A percentile compares a stretch with the other conserved stretches of the same genome.
Conservation (phyloP, 2,329 filamentous ascomycete genomes). For the Fusarium verrucosum region DNA sequence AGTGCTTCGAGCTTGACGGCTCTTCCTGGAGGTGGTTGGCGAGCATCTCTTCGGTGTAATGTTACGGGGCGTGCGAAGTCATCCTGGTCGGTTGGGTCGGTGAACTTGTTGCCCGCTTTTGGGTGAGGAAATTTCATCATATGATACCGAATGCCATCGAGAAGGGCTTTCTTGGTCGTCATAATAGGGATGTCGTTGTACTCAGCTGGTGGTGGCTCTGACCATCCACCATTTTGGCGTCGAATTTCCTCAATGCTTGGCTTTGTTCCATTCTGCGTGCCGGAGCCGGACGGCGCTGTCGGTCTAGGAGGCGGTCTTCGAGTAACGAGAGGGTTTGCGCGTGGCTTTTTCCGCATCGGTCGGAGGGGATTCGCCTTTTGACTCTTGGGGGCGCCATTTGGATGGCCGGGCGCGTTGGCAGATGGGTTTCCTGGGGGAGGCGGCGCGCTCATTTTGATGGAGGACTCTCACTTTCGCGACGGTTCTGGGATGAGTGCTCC, state of each 20-base stretch:
- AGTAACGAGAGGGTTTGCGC: slow-evolving; percentile 72
- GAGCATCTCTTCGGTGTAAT: slow-evolving; percentile 87
- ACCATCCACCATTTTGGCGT: slow-evolving; percentile 66
- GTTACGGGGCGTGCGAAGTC: slow-evolving; percentile 90
- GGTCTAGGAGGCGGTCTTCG: slow-evolving; percentile 50
- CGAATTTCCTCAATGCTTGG: slow-evolving; percentile 55
- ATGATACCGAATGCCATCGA: slow-evolving; percentile 85
- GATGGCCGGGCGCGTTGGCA: slow-evolving; percentile 45
- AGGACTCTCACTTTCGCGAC: background rate
- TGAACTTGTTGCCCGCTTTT: slow-evolving; percentile 65
- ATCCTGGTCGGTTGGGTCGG: slow-evolving; percentile 74
- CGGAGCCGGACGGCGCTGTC: slow-evolving; percentile 33
- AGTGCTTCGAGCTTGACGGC: slow-evolving; percentile 68
- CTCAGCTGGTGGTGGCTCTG: slow-evolving; percentile 57
- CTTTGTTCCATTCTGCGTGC: slow-evolving; percentile 44
- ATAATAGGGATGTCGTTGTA: slow-evolving; percentile 74
- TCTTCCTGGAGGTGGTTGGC: slow-evolving; percentile 71
- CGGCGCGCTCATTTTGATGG: slow-evolving; percentile 56
- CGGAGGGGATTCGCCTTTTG: slow-evolving; percentile 51
- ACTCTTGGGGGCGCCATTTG: slow-evolving; percentile 47
- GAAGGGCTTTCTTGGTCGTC: slow-evolving; percentile 81
- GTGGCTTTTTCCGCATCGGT: slow-evolving; percentile 54
- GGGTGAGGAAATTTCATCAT: slow-evolving; percentile 80
- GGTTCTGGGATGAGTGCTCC: background rate
- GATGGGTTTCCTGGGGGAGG: slow-evolving; percentile 45